Evolutionary conservation across 1,284 basidiomycete species (phyloP), one percentile per base, ranked within the genome.

Genomic region (Uromyces viciae-fabae): DNA sequence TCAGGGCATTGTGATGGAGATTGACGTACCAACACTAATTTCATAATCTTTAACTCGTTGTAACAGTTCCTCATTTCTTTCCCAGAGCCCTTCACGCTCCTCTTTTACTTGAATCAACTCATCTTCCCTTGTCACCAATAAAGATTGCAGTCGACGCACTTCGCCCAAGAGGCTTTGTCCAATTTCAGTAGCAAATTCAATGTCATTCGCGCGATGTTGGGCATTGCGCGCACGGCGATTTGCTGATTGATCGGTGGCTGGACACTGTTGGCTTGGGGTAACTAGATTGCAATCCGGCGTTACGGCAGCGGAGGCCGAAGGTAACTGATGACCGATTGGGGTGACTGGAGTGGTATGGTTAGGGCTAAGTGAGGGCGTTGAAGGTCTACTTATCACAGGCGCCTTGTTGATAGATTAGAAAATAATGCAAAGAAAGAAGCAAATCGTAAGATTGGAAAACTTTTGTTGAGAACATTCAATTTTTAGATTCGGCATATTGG

Each of bases 101-200:
- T 94, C 92, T 84, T 91, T 91, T 88, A 92, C 90, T 84, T 93
- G 92, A 85, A 92, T 91, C 72, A 97, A 90, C 19, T 91, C 92
- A 85, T 94, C 93, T 86, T 97, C 94, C 69, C 93, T 90, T 85
- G 95, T 94, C 25, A 89, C 92, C 46, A 97, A 89, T 75, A 97
- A 88, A 81, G 91, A 92, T 85, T 97, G 95, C 60, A 97, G 88
- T 64, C 94, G 89, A 73, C 94, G 89, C 49, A 96, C 94, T 87
- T 97, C 94, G 1, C 92, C 92, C 38, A 97, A 88, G 60, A 97
- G 88, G 42, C 93, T 93, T 83, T 93, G 94, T 0, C 95, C 94
- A 81, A 97, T 97, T 87, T 97, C 94, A 83, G 95, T 94, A 42
- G 94, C 95, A 84, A 97, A 96, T 88, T 96, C 95, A 83, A 88